These are phyloP conservation scores for Rhododendron ovatum DNA, from an alignment of 148 eudicot genomes.

Conservation along the genomic window DNA sequence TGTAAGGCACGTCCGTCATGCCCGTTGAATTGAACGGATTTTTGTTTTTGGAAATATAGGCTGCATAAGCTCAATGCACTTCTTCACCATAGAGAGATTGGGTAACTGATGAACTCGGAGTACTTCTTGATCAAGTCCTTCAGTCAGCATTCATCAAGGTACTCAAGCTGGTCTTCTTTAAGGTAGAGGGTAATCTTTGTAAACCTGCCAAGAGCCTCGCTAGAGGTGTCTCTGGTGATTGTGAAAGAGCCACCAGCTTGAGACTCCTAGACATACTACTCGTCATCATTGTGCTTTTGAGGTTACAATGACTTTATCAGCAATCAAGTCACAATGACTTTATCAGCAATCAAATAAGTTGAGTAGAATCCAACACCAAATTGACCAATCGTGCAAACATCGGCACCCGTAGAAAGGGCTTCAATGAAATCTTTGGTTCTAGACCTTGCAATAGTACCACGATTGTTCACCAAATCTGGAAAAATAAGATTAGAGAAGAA, in stretches of 20 bases:
- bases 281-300: no score
- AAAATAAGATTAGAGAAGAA: not conserved
- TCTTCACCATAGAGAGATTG: not conserved
- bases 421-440: conserved; percentile 32
- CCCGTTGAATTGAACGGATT: no score
- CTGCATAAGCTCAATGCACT: no score
- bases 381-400: conserved; percentile 18
- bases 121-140: conserved; percentile 28
- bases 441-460: conserved; percentile 15
- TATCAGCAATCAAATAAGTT: no score
- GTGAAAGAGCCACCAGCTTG: no score
- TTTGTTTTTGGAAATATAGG: no score
- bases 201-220: conserved; percentile 28
- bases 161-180: conserved; percentile 32
- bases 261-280: no score
- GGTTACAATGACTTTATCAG: no score
- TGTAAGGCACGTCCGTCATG: no score
- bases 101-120: not conserved
- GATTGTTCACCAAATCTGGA: conserved; percentile 20
- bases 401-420: conserved; percentile 32
- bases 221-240: conserved; percentile 16
- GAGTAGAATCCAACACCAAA: no score
- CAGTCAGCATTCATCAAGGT: conserved; percentile 31
- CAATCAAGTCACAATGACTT: no score
- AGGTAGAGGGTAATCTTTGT: conserved; percentile 29